These are phyloP conservation scores for Eruca vesicaria DNA, from an alignment of 441 rosid genomes.

Conservation along the genomic window DNA sequence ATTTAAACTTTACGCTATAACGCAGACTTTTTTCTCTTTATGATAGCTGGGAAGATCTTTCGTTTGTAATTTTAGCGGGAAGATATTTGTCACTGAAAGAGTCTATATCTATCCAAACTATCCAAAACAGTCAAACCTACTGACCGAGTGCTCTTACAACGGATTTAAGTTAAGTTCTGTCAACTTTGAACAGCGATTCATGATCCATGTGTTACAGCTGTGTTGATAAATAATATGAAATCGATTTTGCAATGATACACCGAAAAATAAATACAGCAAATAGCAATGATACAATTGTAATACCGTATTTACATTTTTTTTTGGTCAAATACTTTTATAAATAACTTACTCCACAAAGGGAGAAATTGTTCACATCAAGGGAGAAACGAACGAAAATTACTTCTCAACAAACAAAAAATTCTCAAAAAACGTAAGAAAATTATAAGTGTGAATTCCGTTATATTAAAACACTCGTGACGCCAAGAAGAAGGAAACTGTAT, in stretches of 20 bases:
- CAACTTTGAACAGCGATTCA: slow-evolving; percentile 5
- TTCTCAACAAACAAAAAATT: no score
- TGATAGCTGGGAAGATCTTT: no score
- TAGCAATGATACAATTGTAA: neutral
- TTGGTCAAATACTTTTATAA: no score
- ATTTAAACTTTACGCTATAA: neutral
- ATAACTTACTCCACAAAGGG: no score
- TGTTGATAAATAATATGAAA: neutral
- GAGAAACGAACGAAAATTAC: no score
- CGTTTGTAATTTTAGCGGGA: no score
- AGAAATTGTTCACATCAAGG: no score
- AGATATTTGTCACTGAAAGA: neutral
- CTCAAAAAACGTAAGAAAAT: neutral
- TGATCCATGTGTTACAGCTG: neutral
- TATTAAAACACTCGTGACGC: neutral
- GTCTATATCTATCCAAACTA: neutral
- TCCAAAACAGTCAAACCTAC: neutral
- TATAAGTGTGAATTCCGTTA: neutral
- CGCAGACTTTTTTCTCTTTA: no score
- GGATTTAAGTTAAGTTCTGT: neutral
- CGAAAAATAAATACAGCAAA: neutral
- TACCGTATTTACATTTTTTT: no score
- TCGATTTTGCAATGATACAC: neutral
- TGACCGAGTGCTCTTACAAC: slow-evolving; percentile 24
- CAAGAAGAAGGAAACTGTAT: neutral